These are phyloP conservation scores for Nepenthes mirabilis DNA, from an alignment of 148 eudicot species.

Conservation along the genomic window DNA sequence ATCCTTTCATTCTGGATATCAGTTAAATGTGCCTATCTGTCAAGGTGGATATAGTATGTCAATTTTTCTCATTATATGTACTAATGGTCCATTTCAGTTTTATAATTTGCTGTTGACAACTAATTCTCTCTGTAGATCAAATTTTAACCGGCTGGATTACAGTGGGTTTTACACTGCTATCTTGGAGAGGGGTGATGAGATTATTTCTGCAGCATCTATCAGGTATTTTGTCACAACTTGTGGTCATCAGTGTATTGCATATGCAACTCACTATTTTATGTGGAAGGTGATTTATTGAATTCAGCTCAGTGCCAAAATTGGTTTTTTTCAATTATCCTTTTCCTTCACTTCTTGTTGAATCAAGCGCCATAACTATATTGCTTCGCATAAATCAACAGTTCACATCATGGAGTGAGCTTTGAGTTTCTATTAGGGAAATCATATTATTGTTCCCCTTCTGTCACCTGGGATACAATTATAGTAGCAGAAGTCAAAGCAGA, in stretches of 20 bases:
- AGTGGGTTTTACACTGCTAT: slow-evolving; percentile 74
- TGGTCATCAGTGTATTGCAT: background rate
- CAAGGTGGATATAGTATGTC: too few relatives aligned
- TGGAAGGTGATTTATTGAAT: background rate
- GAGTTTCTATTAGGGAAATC: too few relatives aligned
- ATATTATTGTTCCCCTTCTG: too few relatives aligned
- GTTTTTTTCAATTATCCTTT: background rate
- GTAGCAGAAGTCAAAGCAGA: too few relatives aligned
- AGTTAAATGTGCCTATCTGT: too few relatives aligned
- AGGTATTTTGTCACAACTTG: slow-evolving; percentile 36
- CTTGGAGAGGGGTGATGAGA: slow-evolving; percentile 92
- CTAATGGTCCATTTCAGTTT: too few relatives aligned
- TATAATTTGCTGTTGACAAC: background rate
- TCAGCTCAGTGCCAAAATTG: background rate
- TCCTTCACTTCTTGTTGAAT: background rate
- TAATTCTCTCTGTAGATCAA: slow-evolving; percentile 44
- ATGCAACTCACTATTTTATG: background rate
- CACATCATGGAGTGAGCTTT: too few relatives aligned
- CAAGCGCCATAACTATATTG: too few relatives aligned
- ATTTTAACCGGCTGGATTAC: slow-evolving; percentile 75
- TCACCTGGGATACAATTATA: too few relatives aligned
- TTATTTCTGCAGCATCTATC: slow-evolving; percentile 83
- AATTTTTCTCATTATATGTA: too few relatives aligned
- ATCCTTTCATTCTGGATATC: too few relatives aligned
- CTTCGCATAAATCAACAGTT: too few relatives aligned